Evolutionary conservation across 371 early-diverging fungal genomes (phyloP).

Genomic region (Mortierella sp.): DNA sequence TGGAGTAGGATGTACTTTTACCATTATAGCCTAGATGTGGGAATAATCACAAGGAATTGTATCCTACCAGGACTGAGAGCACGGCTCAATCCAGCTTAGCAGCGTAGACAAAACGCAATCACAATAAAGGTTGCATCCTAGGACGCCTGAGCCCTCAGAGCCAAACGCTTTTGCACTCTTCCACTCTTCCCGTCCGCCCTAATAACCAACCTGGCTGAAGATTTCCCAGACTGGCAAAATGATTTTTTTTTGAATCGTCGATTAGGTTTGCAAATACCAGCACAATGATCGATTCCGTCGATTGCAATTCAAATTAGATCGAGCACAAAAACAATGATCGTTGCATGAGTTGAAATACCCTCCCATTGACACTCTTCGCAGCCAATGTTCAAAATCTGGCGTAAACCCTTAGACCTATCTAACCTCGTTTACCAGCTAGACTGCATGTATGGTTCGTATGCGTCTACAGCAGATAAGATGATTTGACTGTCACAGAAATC

Average conservation of each 20-base stretch:
- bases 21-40: slow-evolving; percentile 1
- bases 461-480: neutral
- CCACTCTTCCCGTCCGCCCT: neutral
- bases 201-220: neutral
- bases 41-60: slow-evolving; percentile 8
- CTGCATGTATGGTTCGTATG: neutral
- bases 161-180: neutral
- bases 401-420: neutral
- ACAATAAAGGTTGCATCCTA: no score
- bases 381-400: neutral
- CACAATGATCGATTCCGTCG: neutral
- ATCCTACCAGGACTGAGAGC: neutral
- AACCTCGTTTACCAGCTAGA: neutral
- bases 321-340: neutral
- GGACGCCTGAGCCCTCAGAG: neutral
- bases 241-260: neutral
- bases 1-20: neutral
- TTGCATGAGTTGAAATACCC: neutral
- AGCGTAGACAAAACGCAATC: neutral
- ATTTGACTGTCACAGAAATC: slow-evolving; percentile 1
- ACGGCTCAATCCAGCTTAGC: neutral
- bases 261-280: slow-evolving; percentile 11
- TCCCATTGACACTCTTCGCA: neutral
- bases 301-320: neutral
- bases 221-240: neutral